Evolutionary conservation across 202 grass and related monocot genomes (phyloP).

Genomic region (Elaeis oleifera): DNA sequence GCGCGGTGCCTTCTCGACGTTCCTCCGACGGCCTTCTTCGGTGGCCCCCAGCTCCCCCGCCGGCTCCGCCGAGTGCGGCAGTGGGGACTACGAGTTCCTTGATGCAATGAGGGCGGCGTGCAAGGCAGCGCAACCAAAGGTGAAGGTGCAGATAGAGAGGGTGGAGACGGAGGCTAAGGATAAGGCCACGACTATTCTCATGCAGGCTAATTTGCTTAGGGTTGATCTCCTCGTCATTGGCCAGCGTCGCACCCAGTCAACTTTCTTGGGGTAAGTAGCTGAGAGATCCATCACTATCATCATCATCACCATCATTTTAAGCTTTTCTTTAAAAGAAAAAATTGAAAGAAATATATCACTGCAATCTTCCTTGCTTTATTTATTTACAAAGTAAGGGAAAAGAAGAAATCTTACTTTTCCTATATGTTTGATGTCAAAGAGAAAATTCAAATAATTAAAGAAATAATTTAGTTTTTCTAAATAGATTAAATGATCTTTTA

Average conservation of each 20-base stretch:
- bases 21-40: slow-evolving; percentile 23
- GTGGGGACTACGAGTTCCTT: slow-evolving; percentile 50
- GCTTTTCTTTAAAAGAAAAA: too few species aligned
- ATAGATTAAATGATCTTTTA: too few species aligned
- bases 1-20: slow-evolving; percentile 27
- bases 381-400: too few species aligned
- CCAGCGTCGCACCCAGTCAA: slow-evolving; percentile 36
- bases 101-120: slow-evolving; percentile 51
- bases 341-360: too few species aligned
- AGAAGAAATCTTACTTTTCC: too few species aligned
- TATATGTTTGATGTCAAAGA: too few species aligned
- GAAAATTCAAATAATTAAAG: too few species aligned
- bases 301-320: too few species aligned
- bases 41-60: background rate
- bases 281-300: too few species aligned
- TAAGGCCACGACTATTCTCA: slow-evolving; percentile 71
- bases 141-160: slow-evolving; percentile 37
- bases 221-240: slow-evolving; percentile 81
- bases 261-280: slow-evolving; percentile 50
- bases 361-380: too few species aligned
- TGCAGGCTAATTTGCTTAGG: slow-evolving; percentile 33
- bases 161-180: slow-evolving; percentile 47
- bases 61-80: background rate
- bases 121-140: slow-evolving; percentile 43
- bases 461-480: too few species aligned